Conservation (phyloP, 768 basidiomycete genomes). For the Calocybe cyanea region DNA sequence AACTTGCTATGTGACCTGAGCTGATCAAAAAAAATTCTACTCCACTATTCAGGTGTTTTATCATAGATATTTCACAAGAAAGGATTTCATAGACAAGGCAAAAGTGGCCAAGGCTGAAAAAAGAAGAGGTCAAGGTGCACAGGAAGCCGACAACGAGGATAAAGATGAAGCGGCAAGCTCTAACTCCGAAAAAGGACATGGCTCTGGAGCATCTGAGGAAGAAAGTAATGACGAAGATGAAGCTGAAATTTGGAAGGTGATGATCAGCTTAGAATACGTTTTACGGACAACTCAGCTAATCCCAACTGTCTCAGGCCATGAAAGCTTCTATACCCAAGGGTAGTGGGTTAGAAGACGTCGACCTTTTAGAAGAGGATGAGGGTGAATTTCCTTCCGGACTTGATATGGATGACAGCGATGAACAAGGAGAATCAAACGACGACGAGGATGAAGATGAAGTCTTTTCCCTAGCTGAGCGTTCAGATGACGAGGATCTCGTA, state of each 20-base stretch:
- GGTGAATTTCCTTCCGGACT: constrained; percentile 23
- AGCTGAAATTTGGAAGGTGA: constrained; percentile 87
- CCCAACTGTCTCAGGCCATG: constrained; percentile 64
- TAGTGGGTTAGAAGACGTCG: constrained; percentile 40
- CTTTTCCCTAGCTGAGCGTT: constrained; percentile 57
- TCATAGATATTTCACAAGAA: constrained; percentile 81
- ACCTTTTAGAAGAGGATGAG: constrained; percentile 33
- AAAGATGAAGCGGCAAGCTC: constrained; percentile 37
- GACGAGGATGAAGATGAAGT: constrained; percentile 40
- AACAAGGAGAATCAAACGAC: constrained; percentile 21
- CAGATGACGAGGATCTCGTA: constrained; percentile 70
- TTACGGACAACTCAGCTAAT: neutral
- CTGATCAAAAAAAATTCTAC: neutral
- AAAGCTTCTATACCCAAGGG: constrained; percentile 75
- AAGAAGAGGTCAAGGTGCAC: constrained; percentile 34
- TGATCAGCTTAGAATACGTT: constrained; percentile 7
- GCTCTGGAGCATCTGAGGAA: constrained; percentile 23
- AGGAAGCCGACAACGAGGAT: constrained; percentile 31
- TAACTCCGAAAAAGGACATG: constrained; percentile 42
- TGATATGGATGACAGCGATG: constrained; percentile 27
- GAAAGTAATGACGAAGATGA: constrained; percentile 53
- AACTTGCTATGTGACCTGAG: neutral
- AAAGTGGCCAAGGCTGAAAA: constrained; percentile 37
- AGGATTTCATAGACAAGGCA: constrained; percentile 51
- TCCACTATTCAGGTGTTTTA: constrained; percentile 66